A percentile compares a stretch with the other conserved stretches of the same genome.
phyloP scores from a whole-genome alignment of 164 flowering plant genomes.

The Vitis rupestris region DNA sequence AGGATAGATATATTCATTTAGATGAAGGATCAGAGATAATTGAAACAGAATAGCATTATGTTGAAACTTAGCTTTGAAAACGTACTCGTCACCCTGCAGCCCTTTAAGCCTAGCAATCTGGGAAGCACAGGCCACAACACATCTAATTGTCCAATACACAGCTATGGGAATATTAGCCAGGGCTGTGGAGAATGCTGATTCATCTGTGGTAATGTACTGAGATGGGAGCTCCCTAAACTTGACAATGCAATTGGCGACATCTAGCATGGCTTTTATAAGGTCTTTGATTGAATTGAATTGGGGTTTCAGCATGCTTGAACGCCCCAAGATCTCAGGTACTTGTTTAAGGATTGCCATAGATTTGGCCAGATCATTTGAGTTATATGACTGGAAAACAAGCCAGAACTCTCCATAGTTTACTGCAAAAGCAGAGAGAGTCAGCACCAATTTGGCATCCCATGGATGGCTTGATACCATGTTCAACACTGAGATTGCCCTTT shows the following conservation, averaged over 20 bases:
- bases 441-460: conserved; percentile 33
- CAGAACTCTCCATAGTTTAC: conserved; percentile 31
- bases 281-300: conserved; percentile 34
- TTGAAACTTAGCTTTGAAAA: not conserved
- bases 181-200: conserved; percentile 26
- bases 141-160: conserved; percentile 52
- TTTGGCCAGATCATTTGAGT: conserved; percentile 31
- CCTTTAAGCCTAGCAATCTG: conserved; percentile 33
- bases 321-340: conserved; percentile 24
- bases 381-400: conserved; percentile 25
- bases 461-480: conserved; percentile 15
- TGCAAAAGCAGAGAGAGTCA: conserved; percentile 31
- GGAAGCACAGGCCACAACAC: conserved; percentile 42
- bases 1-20: too few relatives aligned
- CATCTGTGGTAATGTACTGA: conserved; percentile 34
- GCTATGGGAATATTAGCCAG: conserved; percentile 34
- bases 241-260: conserved; percentile 32
- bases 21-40: not conserved
- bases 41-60: not conserved
- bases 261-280: conserved; percentile 40
- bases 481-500: conserved; percentile 20
- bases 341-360: conserved; percentile 31
- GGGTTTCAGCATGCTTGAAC: conserved; percentile 20
- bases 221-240: conserved; percentile 38
- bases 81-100: conserved; percentile 35